Conservation (phyloP, 164 flowering plant genomes). For the Saururus chinensis region DNA sequence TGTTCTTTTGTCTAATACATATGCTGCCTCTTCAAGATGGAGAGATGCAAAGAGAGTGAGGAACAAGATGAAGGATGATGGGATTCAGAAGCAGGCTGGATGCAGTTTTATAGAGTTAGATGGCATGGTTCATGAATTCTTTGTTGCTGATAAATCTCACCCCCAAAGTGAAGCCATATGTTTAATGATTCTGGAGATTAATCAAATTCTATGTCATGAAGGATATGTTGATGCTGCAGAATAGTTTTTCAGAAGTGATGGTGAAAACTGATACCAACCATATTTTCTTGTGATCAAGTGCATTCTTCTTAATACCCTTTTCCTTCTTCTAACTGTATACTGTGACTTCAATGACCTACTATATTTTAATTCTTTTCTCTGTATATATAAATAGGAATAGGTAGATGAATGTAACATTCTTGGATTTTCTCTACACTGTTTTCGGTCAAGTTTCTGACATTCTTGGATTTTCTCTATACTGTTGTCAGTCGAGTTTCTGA, state of each 20-base stretch:
- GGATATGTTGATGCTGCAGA: constrained; percentile 13
- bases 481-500: no score
- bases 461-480: no score
- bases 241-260: background rate
- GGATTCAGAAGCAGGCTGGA: constrained; percentile 22
- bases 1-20: constrained; percentile 23
- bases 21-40: constrained; percentile 26
- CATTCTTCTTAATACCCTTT: no score
- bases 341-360: no score
- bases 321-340: no score
- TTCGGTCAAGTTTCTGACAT: no score
- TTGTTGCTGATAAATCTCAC: constrained; percentile 19
- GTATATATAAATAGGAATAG: no score
- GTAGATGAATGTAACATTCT: no score
- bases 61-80: constrained; percentile 13
- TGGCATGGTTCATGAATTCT: constrained; percentile 25
- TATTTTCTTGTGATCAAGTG: no score
- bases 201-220: constrained; percentile 8
- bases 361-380: no score
- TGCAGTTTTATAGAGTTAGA: constrained; percentile 24
- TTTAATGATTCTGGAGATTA: constrained; percentile 9
- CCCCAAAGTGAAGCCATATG: constrained; percentile 10
- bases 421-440: no score
- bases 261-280: no score
- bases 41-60: constrained; percentile 23